Base-by-base conservation (phyloP, 257 asterid species). In the Ligustrum vulgare region DNA sequence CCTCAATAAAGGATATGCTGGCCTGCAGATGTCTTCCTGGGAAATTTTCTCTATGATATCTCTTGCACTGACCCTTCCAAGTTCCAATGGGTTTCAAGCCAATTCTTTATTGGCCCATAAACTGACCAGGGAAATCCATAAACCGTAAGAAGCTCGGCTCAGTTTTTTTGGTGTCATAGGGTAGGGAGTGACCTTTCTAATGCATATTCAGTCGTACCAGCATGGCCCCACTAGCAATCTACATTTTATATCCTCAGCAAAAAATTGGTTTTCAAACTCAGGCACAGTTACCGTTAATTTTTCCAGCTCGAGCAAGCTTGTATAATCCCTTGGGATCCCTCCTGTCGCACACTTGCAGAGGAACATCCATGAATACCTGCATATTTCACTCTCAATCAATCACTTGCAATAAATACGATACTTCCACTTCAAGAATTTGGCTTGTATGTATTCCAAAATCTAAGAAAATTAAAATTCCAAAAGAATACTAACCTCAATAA, bases 241-340 rank as follows among this genome's bases (percentile, higher is more conserved):
- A 47, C 45, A 47, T 47, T 47, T 45, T 47, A 15, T 15, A 47
- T 15, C 56, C 56, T 47, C 56, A 11, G n/a, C 56, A 47, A 47
- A 47, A 47, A 47, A 12, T 2, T 3, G 5, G 56, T 47, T 47
- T 16, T 47, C 18, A 47, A 47, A 16, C 56, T 47, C 56, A 10
- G 20, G 5, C 56, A 47, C 56, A 15, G 16, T 16, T 75, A 94
- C 99, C 99, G 87, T 91, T 93, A 56, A 95, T 93, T 84, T 91
- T 90, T 76, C 99, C 97, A 65, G 97, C 96, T 74, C 99, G 89
- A 35, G 99, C 96, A 58, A 95, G 97, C 86, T 95, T 93, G 91
- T 93, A 95, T 78, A 95, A 70, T 76, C 99, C 99, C 87, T 95
- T 95, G 35, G 99, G 91, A 86, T 95, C 99, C 87, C 99, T 92